Percentiles rank a stretch among this genome's conserved stretches.
These are phyloP conservation scores for Colletotrichum zoysiae DNA, from an alignment of 2,329 filamentous ascomycete genomes.

Conservation along the genomic window DNA sequence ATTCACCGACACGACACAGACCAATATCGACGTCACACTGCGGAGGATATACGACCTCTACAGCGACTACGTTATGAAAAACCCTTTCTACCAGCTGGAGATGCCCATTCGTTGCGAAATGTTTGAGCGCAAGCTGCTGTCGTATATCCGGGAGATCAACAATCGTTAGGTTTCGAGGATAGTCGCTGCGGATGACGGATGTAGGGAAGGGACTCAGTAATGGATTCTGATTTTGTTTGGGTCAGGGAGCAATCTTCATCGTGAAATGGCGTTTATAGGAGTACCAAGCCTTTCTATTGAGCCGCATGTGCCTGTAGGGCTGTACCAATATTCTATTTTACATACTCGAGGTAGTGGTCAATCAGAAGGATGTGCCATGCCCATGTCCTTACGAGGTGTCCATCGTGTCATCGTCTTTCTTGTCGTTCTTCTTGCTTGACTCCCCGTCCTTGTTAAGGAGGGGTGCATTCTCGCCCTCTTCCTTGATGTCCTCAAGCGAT, in stretches of 20 bases:
- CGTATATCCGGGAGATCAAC: conserved; percentile 82
- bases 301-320: conserved; percentile 34
- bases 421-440: conserved; percentile 58
- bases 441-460: conserved; percentile 70
- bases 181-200: not conserved
- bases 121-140: conserved; percentile 88
- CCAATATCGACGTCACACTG: conserved; percentile 87
- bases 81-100: conserved; percentile 97
- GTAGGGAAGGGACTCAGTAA: not conserved
- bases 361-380: conserved; percentile 13
- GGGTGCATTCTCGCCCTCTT: conserved; percentile 79
- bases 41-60: conserved; percentile 93
- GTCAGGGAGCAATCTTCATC: conserved; percentile 12
- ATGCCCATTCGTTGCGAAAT: conserved; percentile 97
- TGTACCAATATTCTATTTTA: conserved; percentile 42
- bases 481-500: conserved; percentile 84
- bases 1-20: conserved; percentile 90
- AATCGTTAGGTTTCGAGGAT: conserved; percentile 58
- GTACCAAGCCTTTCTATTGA: conserved; percentile 38
- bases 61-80: conserved; percentile 98
- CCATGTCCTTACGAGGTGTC: conserved; percentile 76
- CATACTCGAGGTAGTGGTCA: conserved; percentile 34
- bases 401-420: conserved; percentile 80
- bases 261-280: conserved; percentile 37
- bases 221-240: conserved; percentile 8